phyloP scores from a whole-genome alignment of 805 yeast species.

The Spathaspora sp. region DNA sequence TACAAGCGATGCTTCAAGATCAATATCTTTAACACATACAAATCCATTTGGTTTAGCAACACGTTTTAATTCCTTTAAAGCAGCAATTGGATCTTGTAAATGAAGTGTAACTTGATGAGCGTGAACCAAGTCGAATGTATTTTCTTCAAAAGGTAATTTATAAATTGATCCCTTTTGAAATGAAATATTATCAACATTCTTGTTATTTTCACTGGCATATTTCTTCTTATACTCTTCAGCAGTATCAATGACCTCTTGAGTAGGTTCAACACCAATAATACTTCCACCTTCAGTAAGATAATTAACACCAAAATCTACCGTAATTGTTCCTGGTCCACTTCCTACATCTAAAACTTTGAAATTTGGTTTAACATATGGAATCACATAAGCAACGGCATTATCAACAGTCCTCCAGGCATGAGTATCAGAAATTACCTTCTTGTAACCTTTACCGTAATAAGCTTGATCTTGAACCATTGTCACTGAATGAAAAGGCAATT shows the following conservation, averaged over 20 bases:
- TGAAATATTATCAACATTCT: constrained; percentile 12
- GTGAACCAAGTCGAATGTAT: constrained; percentile 36
- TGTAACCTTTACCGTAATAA: constrained; percentile 21
- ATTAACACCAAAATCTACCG: constrained; percentile 25
- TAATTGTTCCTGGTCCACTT: constrained; percentile 42
- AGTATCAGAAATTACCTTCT: constrained; percentile 18
- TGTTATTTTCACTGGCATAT: not conserved
- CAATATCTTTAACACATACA: constrained; percentile 31
- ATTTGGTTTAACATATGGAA: constrained; percentile 22
- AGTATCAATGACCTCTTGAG: constrained; percentile 22
- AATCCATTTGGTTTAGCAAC: constrained; percentile 31
- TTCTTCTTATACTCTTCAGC: constrained; percentile 12
- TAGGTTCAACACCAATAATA: constrained; percentile 30
- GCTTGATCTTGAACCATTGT: constrained; percentile 13
- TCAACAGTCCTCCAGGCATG: constrained; percentile 33
- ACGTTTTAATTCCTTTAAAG: constrained; percentile 31
- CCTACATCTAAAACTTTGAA: constrained; percentile 38
- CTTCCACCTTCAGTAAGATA: constrained; percentile 20
- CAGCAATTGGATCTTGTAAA: constrained; percentile 27
- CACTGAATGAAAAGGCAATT: not conserved
- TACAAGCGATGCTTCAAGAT: constrained; percentile 12
- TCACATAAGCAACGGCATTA: constrained; percentile 21
- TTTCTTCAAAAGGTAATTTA: constrained; percentile 28
- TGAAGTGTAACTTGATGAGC: constrained; percentile 38
- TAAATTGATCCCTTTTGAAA: constrained; percentile 28